Evolutionary conservation across 371 early-diverging fungal genomes (phyloP), one percentile per base, ranked within the genome.

Genomic region (Apophysomyces trapeziformis): DNA sequence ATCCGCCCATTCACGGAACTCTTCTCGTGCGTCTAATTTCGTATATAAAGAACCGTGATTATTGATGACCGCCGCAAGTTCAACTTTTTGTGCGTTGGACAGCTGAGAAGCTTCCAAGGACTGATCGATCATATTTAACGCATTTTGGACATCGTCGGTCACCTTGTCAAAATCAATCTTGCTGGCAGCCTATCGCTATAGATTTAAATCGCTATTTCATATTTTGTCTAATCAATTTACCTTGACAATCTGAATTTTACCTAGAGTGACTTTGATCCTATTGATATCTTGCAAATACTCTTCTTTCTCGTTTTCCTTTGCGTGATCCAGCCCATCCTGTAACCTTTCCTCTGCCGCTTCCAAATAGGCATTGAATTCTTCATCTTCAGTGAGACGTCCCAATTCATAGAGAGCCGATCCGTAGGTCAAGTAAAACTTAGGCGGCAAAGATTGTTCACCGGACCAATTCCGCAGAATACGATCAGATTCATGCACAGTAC

Each of bases 401-500:
- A 83, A 60, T 58, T 87, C 85, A 67, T 83, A 84, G 32, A 87
- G 64, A 2, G 86, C 85, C 2, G 84, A 82, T 1, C 85, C 88
- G 35, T 87, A 87, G 7, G 82, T 82, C 11, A 76, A 80, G 60
- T 87, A 80, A 67, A 86, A 86, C 18, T 75, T 66, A 12, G 79
- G 67, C 16, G 85, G 83, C 2, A 77, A 68, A n/a, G 74, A 64
- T 0, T 69, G 67, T 9, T 69, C 65, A 2, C 56, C 61, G 3
- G 64, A 21, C 72, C 83, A 81, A 69, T 87, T 87, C 9, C 88
- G 85, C 16, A 86, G 62, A 68, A 87, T 87, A 47, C 88, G 75
- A 60, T 87, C 88, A 12, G 85, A 86, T 61, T 87, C 88, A 62
- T 87, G 86, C 63, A 87, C 79, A 0, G 86, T 84, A 14, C 88